Conservation (phyloP, 352 stramenopile genomes). For the Halophytophthora batemanensis region DNA sequence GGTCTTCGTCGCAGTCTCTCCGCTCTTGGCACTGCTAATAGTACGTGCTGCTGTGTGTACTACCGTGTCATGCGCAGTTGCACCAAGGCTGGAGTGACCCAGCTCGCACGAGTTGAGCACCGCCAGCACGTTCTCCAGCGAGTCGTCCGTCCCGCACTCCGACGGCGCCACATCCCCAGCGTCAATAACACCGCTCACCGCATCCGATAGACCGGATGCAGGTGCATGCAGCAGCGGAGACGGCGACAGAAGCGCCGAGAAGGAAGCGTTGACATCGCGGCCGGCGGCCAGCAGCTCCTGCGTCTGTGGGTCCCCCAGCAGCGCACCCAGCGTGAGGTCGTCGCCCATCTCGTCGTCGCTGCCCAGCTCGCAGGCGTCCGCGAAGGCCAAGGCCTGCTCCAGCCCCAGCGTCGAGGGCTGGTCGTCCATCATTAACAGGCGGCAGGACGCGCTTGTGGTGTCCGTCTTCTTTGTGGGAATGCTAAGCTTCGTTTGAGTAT, state of each 20-base stretch:
- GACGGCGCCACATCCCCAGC: neutral
- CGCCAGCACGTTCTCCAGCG: conserved; percentile 19
- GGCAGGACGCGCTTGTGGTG: too few species aligned
- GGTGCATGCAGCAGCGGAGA: too few species aligned
- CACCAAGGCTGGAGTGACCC: neutral
- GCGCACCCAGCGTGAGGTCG: conserved; percentile 16
- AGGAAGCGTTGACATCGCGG: neutral
- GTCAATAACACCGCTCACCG: too few species aligned
- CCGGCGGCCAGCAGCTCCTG: conserved; percentile 18
- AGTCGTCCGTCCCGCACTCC: conserved; percentile 9
- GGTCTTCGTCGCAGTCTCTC: conserved; percentile 11
- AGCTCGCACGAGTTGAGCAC: conserved; percentile 23
- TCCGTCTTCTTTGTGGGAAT: too few species aligned
- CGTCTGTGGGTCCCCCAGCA: conserved; percentile 20
- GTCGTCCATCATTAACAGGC: too few species aligned
- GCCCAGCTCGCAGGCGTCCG: conserved; percentile 32
- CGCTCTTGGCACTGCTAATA: neutral
- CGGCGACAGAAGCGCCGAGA: neutral
- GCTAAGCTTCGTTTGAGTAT: too few species aligned
- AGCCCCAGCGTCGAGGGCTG: conserved; percentile 20
- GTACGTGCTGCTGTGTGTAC: conserved; percentile 11
- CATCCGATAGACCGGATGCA: too few species aligned
- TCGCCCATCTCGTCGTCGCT: conserved; percentile 19
- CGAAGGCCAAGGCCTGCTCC: conserved; percentile 39
- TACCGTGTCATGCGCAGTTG: too few species aligned